Evolutionary conservation across 768 basidiomycete species (phyloP).

Genomic region (Lyophyllum atratum): DNA sequence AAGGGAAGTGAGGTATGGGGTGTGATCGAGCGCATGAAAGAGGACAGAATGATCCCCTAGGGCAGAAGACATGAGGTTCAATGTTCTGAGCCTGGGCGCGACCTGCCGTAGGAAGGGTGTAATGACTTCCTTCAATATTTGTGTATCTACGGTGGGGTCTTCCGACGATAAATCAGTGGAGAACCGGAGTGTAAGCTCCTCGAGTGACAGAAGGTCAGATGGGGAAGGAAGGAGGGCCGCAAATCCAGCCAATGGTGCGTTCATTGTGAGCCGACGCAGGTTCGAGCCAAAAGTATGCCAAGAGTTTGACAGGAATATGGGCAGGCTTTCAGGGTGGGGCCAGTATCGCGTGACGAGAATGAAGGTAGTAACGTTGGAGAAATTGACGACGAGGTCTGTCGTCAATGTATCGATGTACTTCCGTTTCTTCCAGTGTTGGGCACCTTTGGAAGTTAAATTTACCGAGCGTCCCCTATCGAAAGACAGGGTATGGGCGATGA

Average conservation of each 20-base stretch:
- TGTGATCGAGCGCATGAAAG: slow-evolving; percentile 9
- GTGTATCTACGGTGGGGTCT: slow-evolving; percentile 3
- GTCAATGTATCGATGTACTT: slow-evolving; percentile 7
- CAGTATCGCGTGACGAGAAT: slow-evolving; percentile 11
- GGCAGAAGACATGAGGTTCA: slow-evolving; percentile 12
- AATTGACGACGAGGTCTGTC: slow-evolving; percentile 3
- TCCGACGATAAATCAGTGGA: slow-evolving; percentile 8
- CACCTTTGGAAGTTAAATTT: neutral
- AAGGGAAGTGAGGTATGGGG: slow-evolving; percentile 7
- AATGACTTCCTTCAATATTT: neutral
- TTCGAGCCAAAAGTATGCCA: slow-evolving; percentile 12
- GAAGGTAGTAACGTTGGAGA: slow-evolving; percentile 13
- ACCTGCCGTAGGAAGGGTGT: slow-evolving; percentile 5
- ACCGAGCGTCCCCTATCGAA: neutral
- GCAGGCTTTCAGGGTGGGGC: slow-evolving; percentile 10
- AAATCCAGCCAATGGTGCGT: slow-evolving; percentile 10
- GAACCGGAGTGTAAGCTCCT: slow-evolving; percentile 5
- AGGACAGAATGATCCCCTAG: slow-evolving; percentile 13
- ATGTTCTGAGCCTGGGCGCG: neutral
- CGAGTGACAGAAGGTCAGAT: neutral
- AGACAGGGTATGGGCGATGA: neutral
- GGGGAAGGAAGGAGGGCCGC: slow-evolving; percentile 6
- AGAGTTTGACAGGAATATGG: slow-evolving; percentile 7
- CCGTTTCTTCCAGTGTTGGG: neutral
- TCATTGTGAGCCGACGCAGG: slow-evolving; percentile 12